Evolutionary conservation across 2,329 filamentous ascomycete genomes (phyloP).

Genomic region (Phyllosticta citrichinensis): DNA sequence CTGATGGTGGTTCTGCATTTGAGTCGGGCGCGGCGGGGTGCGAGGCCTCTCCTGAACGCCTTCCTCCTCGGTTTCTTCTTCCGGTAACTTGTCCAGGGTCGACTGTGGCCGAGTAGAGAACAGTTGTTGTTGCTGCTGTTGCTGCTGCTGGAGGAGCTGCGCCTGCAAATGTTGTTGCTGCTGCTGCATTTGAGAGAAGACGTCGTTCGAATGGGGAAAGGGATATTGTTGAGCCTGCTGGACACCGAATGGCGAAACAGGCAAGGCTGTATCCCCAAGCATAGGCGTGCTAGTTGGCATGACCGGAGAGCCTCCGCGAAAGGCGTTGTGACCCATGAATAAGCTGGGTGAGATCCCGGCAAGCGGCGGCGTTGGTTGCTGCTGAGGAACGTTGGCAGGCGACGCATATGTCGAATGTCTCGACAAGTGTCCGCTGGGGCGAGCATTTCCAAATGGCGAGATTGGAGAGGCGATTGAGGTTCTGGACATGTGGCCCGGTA

Average conservation of each 20-base stretch:
- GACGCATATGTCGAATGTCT: constrained; percentile 62
- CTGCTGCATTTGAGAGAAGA: constrained; percentile 37
- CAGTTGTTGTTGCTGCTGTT: constrained; percentile 40
- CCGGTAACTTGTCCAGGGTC: constrained; percentile 59
- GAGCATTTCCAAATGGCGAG: constrained; percentile 49
- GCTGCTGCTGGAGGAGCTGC: constrained; percentile 45
- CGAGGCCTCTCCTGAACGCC: constrained; percentile 12
- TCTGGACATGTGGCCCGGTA: constrained; percentile 44
- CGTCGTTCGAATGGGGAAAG: constrained; percentile 27
- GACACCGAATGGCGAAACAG: constrained; percentile 53
- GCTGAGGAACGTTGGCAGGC: constrained; percentile 56
- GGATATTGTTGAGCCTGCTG: constrained; percentile 26
- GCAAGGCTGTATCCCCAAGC: constrained; percentile 26
- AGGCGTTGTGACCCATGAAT: constrained; percentile 27
- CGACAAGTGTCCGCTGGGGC: constrained; percentile 49
- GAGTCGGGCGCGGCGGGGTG: constrained; percentile 28
- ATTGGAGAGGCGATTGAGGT: constrained; percentile 62
- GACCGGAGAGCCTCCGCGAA: constrained; percentile 35
- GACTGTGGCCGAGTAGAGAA: constrained; percentile 37
- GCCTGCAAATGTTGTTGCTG: constrained; percentile 43
- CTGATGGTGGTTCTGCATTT: constrained; percentile 27
- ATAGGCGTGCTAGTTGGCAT: constrained; percentile 26
- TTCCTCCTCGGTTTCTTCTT: constrained; percentile 57
- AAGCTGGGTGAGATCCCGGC: constrained; percentile 32
- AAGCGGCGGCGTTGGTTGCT: constrained; percentile 49